Base-by-base conservation (phyloP, 2,329 filamentous ascomycete species). In the Trichoderma sp. region DNA sequence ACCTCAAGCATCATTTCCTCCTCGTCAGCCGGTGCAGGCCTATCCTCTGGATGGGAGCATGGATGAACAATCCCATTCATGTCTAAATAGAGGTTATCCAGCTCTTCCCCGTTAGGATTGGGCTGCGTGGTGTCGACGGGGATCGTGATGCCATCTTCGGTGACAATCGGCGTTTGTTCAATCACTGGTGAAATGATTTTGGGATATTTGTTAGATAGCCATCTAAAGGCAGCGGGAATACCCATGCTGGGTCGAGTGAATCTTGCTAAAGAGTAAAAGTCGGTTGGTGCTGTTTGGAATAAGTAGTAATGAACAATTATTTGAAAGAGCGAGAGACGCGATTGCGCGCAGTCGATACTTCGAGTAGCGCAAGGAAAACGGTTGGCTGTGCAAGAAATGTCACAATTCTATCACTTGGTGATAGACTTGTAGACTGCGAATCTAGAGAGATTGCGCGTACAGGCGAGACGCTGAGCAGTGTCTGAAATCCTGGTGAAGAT, bases 31-130 rank as follows among this genome's bases (percentile, higher is more conserved):
- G 96, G 96, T 4, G 96, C 89, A 2, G 96, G 94, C 72, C 89
- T 89, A 77, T 98, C 95, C 80, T 99, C 96, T 0, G 96, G 96
- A 82, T 99, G 96, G 58, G 95, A 97, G 83, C 96, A 99, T 37
- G 96, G 96, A 84, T 99, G 96, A 47, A 99, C 96, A 74, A 99
- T 99, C 79, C 96, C 96, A 81, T 99, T 99, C 95, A 99, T 98
- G 77, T 99, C 96, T 72, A 99, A 88, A 78, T 99, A 99, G 6
- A 99, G 85, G 77, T 99, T 99, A 82, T 99, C 95, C 77, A 97
- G 92, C 80, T 99, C 96, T 82, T 98, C 95, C 79, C 94, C 94
- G 81, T 99, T 99, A 3, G 96, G 96, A 77, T 99, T 99, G 6
- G 93, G 89, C 49, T 88, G 85, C 7, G 91, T 94, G 13, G 89